Percentiles rank a stretch among this genome's conserved stretches.
Conservation (phyloP, 2,329 filamentous ascomycete species). For the Aspergillus vadensis region DNA sequence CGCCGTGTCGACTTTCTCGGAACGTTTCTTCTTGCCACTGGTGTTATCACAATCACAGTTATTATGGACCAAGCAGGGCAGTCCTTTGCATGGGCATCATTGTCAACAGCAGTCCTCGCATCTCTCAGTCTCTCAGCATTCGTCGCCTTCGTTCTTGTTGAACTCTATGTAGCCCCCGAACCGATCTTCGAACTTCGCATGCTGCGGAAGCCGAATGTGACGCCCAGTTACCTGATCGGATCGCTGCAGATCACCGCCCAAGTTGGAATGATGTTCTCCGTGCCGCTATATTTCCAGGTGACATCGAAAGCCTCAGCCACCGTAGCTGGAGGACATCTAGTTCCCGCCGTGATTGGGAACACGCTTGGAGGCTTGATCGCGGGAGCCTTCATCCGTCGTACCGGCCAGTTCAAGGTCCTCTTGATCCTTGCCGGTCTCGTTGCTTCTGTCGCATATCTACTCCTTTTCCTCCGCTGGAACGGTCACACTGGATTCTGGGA, state of each 20-base stretch:
- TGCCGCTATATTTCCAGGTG: constrained; percentile 71
- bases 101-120: constrained; percentile 21
- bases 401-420: constrained; percentile 61
- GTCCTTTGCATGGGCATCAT: constrained; percentile 37
- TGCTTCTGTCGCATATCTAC: constrained; percentile 53
- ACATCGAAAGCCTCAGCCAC: constrained; percentile 61
- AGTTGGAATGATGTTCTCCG: constrained; percentile 63
- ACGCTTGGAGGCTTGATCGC: constrained; percentile 63
- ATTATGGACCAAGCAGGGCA: constrained; percentile 54
- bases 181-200: constrained; percentile 41
- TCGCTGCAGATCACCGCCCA: constrained; percentile 61
- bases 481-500: constrained; percentile 59
- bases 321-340: constrained; percentile 60
- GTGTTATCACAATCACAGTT: constrained; percentile 49
- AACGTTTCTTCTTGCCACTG: constrained; percentile 47
- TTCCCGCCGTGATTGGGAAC: constrained; percentile 70
- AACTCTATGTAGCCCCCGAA: constrained; percentile 34
- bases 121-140: constrained; percentile 18
- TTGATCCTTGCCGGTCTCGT: constrained; percentile 55
- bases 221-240: constrained; percentile 44
- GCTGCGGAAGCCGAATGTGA: constrained; percentile 34
- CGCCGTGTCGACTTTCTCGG: constrained; percentile 63
- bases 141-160: constrained; percentile 32
- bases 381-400: constrained; percentile 59
- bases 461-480: constrained; percentile 60